phyloP scores from a whole-genome alignment of 1,139 yeast species.

The Suhomyces maxii region DNA sequence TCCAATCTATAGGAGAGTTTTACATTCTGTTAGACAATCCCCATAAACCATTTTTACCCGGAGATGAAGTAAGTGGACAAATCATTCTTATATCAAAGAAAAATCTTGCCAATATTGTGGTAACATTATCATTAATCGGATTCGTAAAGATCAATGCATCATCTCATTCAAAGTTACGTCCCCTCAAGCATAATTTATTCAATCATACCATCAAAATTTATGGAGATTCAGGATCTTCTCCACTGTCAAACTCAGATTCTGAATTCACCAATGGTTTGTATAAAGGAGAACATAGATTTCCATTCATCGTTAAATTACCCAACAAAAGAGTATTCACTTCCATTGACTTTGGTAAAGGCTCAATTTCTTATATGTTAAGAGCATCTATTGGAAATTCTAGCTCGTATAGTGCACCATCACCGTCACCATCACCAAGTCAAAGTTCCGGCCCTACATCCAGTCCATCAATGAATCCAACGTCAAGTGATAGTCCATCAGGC shows the following conservation, averaged over 20 bases:
- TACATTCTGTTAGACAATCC: conserved; percentile 71
- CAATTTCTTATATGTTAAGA: conserved; percentile 65
- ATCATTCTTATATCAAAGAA: conserved; percentile 55
- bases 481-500: conserved; percentile 7
- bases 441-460: conserved; percentile 2
- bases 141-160: conserved; percentile 55
- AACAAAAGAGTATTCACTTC: conserved; percentile 69
- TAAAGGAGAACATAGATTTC: conserved; percentile 85
- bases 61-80: conserved; percentile 68
- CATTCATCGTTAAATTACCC: conserved; percentile 79
- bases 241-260: conserved; percentile 3
- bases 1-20: conserved; percentile 57
- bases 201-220: conserved; percentile 68
- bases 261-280: conserved; percentile 50
- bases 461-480: background rate
- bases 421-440: conserved; percentile 3
- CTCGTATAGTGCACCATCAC: conserved; percentile 8
- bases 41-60: conserved; percentile 66
- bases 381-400: conserved; percentile 49
- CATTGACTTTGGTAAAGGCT: conserved; percentile 82
- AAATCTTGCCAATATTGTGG: conserved; percentile 54
- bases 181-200: conserved; percentile 54
- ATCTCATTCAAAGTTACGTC: conserved; percentile 52
- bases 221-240: conserved; percentile 40
- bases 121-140: conserved; percentile 57